phyloP scores from a whole-genome alignment of 331 rosid species.

The Prunus yedoensis region DNA sequence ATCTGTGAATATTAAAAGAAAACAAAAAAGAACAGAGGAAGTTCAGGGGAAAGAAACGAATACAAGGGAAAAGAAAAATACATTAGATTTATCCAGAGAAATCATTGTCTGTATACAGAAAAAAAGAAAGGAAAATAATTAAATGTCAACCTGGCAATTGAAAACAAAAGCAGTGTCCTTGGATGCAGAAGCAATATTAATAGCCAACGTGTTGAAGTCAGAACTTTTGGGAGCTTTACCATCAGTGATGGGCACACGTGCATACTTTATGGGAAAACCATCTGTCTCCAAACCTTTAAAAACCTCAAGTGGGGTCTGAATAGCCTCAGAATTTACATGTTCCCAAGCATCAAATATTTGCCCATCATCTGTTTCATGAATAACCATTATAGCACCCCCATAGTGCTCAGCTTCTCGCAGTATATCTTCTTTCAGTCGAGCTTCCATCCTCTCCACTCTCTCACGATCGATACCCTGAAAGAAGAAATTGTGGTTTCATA shows the following conservation, averaged over 20 bases:
- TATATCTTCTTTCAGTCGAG: constrained; percentile 78
- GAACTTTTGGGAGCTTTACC: constrained; percentile 97
- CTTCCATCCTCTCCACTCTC: constrained; percentile 88
- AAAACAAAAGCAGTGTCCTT: constrained; percentile 83
- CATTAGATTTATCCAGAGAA: constrained; percentile 3
- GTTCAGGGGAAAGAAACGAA: not conserved
- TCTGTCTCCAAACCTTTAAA: constrained; percentile 71
- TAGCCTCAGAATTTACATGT: constrained; percentile 52
- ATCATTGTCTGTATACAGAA: constrained; percentile 11
- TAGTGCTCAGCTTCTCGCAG: constrained; percentile 74
- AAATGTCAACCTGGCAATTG: constrained; percentile 78
- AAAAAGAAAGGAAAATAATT: constrained; percentile 31
- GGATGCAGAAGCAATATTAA: constrained; percentile 76
- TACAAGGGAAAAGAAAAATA: not conserved
- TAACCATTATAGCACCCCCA: constrained; percentile 82
- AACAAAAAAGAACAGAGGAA: not conserved
- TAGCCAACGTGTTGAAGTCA: constrained; percentile 71
- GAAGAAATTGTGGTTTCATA: constrained; percentile 14
- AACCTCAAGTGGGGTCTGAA: constrained; percentile 94
- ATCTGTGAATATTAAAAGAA: constrained; percentile 42
- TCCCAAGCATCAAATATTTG: constrained; percentile 94
- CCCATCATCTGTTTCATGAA: constrained; percentile 81
- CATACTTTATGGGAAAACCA: constrained; percentile 87
- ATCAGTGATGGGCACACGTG: constrained; percentile 93
- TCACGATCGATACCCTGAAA: constrained; percentile 80